Evolutionary conservation across 169 alveolate genomes (phyloP).

Genomic region (Theileria annulata): DNA sequence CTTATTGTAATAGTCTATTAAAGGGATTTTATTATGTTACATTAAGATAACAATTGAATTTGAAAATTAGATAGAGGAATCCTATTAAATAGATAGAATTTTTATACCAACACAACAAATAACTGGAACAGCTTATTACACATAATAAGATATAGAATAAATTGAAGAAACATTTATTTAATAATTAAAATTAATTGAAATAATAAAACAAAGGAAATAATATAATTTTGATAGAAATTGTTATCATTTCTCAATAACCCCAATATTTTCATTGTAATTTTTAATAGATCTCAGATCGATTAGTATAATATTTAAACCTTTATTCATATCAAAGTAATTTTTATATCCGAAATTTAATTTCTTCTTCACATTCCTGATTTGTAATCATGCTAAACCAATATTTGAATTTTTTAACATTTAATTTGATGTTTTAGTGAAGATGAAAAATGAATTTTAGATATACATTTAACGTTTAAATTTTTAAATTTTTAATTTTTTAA

Average conservation of each 20-base stretch:
- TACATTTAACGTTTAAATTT: not conserved
- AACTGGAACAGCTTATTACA: not conserved
- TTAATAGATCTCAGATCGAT: not conserved
- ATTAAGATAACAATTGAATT: too few relatives aligned
- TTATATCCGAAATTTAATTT: not conserved
- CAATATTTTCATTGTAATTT: not conserved
- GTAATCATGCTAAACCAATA: not conserved
- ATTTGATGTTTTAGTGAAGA: not conserved
- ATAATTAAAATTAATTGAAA: too few relatives aligned
- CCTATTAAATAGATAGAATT: not conserved
- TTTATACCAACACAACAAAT: not conserved
- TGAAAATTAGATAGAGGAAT: not conserved
- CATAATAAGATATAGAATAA: not conserved
- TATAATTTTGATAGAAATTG: not conserved
- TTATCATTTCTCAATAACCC: not conserved
- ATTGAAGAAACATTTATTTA: not conserved
- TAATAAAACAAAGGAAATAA: not conserved
- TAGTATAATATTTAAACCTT: not conserved
- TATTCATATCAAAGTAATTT: too few relatives aligned
- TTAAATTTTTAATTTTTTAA: conserved; percentile 11
- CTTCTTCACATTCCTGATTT: not conserved
- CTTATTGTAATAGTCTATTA: not conserved
- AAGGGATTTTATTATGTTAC: not conserved
- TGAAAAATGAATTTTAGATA: not conserved
- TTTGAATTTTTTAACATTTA: too few relatives aligned